Evolutionary conservation across 306 rosid genomes (phyloP).

Genomic region (Rosa chinensis): DNA sequence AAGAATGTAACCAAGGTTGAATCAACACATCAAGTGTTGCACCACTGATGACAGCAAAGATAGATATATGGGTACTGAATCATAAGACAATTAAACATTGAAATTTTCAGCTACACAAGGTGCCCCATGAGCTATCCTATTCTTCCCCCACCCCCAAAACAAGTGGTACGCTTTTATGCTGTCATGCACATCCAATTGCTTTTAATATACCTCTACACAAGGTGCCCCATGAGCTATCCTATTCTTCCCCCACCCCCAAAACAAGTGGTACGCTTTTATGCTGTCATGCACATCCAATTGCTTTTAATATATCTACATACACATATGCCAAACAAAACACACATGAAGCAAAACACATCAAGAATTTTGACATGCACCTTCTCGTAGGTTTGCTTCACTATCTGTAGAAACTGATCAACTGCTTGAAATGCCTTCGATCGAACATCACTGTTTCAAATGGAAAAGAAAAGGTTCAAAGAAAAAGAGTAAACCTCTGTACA

Average conservation of each 20-base stretch:
- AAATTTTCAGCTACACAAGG: not conserved
- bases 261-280: not conserved
- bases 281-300: not conserved
- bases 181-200: not conserved
- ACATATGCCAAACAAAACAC: conserved; percentile 1
- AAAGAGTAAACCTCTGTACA: not conserved
- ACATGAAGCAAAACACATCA: conserved; percentile 27
- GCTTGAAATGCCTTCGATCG: conserved; percentile 92
- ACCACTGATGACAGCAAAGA: not conserved
- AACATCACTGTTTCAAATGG: conserved; percentile 70
- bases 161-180: not conserved
- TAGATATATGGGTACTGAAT: not conserved
- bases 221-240: not conserved
- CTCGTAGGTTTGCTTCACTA: conserved; percentile 74
- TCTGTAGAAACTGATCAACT: conserved; percentile 85
- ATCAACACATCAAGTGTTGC: conserved; percentile 1
- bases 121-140: not conserved
- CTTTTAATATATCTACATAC: conserved; percentile 5
- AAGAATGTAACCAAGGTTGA: not conserved
- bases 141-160: not conserved
- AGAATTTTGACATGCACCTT: conserved; percentile 57
- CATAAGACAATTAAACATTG: not conserved
- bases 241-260: not conserved
- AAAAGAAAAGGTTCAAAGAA: conserved; percentile 6
- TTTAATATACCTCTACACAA: conserved; percentile 2